Evolutionary conservation across 1,284 basidiomycete species (phyloP).

Genomic region (Wallemia mellicola): DNA sequence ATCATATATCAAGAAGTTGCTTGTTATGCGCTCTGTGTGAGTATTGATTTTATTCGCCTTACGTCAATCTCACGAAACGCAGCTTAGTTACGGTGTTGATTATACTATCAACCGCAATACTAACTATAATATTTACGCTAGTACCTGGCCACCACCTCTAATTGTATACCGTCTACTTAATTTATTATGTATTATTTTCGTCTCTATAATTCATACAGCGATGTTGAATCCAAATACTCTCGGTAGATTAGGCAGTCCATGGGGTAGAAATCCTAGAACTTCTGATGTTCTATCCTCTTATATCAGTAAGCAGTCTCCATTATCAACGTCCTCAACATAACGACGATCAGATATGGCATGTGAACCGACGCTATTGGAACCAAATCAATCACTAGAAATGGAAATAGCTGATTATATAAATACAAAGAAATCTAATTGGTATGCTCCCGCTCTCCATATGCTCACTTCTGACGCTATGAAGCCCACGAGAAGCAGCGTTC

Average conservation of each 20-base stretch:
- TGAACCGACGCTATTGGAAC: slow-evolving; percentile 55
- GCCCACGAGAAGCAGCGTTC: slow-evolving; percentile 67
- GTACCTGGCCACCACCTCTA: slow-evolving; percentile 62
- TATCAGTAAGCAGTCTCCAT: background rate
- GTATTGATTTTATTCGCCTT: slow-evolving; percentile 20
- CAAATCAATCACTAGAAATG: slow-evolving; percentile 71
- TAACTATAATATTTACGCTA: slow-evolving; percentile 66
- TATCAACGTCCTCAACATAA: background rate
- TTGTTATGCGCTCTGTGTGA: slow-evolving; percentile 61
- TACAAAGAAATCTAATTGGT: slow-evolving; percentile 88
- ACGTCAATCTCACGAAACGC: slow-evolving; percentile 13
- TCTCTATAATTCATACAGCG: background rate
- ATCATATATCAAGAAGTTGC: slow-evolving; percentile 64
- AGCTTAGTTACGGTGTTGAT: slow-evolving; percentile 21
- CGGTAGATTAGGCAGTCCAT: background rate
- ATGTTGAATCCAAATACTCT: background rate
- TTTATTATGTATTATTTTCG: background rate
- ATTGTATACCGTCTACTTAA: background rate
- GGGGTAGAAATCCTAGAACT: background rate
- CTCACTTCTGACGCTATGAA: slow-evolving; percentile 11
- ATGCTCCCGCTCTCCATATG: slow-evolving; percentile 14
- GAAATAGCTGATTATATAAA: slow-evolving; percentile 85
- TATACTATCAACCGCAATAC: slow-evolving; percentile 32
- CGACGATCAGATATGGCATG: slow-evolving; percentile 24
- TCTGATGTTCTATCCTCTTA: background rate